phyloP scores from a whole-genome alignment of 495 filamentous ascomycete species.

The Elasticomyces elasticus region DNA sequence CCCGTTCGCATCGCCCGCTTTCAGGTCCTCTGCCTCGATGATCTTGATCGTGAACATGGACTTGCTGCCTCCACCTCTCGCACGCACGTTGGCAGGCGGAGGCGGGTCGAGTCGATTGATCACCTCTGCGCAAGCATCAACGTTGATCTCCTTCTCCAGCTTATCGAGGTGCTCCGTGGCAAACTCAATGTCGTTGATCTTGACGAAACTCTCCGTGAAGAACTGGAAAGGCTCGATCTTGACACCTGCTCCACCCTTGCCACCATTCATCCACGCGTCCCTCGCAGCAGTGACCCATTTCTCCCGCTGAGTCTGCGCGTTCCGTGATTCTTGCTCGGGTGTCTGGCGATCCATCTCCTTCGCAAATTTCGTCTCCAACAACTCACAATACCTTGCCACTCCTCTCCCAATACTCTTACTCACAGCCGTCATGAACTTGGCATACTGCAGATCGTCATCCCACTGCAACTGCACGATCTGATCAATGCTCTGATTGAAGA shows the following conservation, averaged over 20 bases:
- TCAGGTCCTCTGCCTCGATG: constrained; percentile 95
- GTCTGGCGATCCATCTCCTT: constrained; percentile 88
- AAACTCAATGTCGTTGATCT: constrained; percentile 95
- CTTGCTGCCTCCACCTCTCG: constrained; percentile 50
- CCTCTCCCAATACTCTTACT: constrained; percentile 77
- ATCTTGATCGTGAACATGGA: constrained; percentile 99
- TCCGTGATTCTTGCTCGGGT: constrained; percentile 73
- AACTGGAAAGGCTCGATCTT: constrained; percentile 98
- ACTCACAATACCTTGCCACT: constrained; percentile 82
- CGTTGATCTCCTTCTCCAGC: constrained; percentile 79
- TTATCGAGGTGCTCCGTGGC: constrained; percentile 82
- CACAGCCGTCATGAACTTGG: constrained; percentile 94
- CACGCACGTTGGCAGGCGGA: constrained; percentile 43
- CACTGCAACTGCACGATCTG: constrained; percentile 78
- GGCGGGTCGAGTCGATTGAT: constrained; percentile 57
- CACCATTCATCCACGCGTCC: constrained; percentile 41
- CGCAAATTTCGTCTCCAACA: constrained; percentile 74
- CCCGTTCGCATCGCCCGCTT: constrained; percentile 91
- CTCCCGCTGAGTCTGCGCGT: constrained; percentile 74
- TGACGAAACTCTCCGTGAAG: constrained; percentile 90
- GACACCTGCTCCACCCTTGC: constrained; percentile 50
- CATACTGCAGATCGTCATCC: constrained; percentile 87
- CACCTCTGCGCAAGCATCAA: constrained; percentile 84
- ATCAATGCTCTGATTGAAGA: constrained; percentile 83
- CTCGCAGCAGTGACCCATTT: constrained; percentile 80